Percentiles rank a stretch among this genome's conserved stretches.
These are phyloP conservation scores for Pyrenula aspistea DNA, from an alignment of 495 filamentous ascomycete genomes.

Conservation along the genomic window DNA sequence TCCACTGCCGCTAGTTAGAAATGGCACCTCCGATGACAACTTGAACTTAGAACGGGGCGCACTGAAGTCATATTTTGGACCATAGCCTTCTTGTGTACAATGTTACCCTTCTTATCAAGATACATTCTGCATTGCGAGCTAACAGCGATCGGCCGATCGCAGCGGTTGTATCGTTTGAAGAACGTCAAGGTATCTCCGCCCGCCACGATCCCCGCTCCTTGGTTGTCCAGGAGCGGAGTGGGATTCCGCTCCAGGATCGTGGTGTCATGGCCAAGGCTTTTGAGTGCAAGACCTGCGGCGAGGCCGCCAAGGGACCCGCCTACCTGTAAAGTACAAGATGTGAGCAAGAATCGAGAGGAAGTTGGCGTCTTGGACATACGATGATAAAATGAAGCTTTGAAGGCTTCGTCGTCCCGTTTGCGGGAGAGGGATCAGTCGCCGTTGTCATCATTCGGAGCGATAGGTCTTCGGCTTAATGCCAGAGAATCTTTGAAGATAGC, in stretches of 20 bases:
- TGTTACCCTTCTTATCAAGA: constrained; percentile 26
- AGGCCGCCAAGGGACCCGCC: constrained; percentile 37
- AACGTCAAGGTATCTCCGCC: constrained; percentile 22
- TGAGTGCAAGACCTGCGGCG: constrained; percentile 34
- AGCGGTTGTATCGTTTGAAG: constrained; percentile 19
- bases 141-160: constrained; percentile 20
- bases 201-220: constrained; percentile 44
- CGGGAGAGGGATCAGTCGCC: too few species aligned
- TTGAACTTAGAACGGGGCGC: too few species aligned
- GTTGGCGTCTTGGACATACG: background rate
- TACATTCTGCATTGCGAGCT: constrained; percentile 24
- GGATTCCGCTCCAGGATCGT: constrained; percentile 41
- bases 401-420: background rate
- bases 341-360: background rate
- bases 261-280: constrained; percentile 32
- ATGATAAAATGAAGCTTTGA: background rate
- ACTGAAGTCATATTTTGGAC: constrained; percentile 27
- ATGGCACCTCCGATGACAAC: too few species aligned
- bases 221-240: constrained; percentile 31
- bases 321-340: constrained; percentile 17
- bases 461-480: too few species aligned
- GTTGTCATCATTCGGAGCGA: too few species aligned
- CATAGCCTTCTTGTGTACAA: constrained; percentile 27
- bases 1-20: constrained; percentile 36
- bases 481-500: too few species aligned